Percentiles rank a stretch among this genome's conserved stretches.
phyloP scores from a whole-genome alignment of 2,329 filamentous ascomycete species.

The Triangularia verruculosa region DNA sequence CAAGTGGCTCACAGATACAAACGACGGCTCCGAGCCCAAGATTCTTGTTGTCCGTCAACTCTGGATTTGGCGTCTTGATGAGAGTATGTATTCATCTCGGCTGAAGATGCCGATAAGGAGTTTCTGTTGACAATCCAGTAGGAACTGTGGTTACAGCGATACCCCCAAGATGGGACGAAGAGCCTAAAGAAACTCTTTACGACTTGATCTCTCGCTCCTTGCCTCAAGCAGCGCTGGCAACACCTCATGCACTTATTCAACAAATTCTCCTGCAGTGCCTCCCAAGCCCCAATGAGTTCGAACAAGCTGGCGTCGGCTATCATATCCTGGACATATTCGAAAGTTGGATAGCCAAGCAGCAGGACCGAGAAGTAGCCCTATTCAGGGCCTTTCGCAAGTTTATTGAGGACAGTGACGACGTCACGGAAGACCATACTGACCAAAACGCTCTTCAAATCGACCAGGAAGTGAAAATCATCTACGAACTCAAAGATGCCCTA shows the following conservation, averaged over 20 bases:
- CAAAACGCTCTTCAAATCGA: background rate
- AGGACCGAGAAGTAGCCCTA: background rate
- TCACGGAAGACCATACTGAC: background rate
- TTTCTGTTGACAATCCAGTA: background rate
- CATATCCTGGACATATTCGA: conserved; percentile 1
- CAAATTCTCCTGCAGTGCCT: background rate
- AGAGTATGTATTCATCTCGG: background rate
- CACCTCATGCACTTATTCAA: background rate
- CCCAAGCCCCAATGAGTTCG: background rate
- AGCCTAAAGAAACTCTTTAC: background rate
- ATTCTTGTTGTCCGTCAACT: background rate
- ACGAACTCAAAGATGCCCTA: conserved; percentile 2
- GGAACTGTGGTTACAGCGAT: conserved; percentile 1
- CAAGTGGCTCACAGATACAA: background rate
- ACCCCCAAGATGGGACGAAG: background rate
- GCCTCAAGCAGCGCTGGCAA: background rate
- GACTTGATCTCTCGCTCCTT: background rate
- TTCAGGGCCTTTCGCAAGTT: background rate
- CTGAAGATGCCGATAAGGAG: background rate
- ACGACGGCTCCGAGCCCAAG: background rate
- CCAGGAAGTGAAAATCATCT: background rate
- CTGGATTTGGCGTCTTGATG: background rate
- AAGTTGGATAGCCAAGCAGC: conserved; percentile 2
- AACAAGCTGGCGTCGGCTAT: background rate
- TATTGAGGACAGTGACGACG: background rate